Conservation (phyloP, 495 filamentous ascomycete genomes). For the Parmelia sp. region DNA sequence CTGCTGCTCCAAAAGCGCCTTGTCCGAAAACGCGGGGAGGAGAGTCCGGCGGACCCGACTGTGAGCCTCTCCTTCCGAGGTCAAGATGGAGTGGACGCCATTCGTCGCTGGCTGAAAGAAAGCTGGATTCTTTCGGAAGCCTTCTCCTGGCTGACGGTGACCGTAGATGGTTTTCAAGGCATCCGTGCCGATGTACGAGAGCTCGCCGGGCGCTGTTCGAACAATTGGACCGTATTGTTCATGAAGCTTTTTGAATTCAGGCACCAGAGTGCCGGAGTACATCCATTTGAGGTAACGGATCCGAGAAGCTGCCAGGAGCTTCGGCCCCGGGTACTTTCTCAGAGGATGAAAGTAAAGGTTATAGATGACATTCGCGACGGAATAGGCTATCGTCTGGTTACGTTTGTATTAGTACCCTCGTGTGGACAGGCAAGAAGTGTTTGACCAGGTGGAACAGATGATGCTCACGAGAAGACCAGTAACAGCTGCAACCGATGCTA, state of each 20-base stretch:
- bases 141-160: constrained; percentile 10
- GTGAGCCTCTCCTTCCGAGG: constrained; percentile 14
- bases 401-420: background rate
- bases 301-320: constrained; percentile 6
- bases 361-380: constrained; percentile 17
- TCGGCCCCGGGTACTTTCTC: constrained; percentile 27
- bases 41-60: constrained; percentile 39
- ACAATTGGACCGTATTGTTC: constrained; percentile 43
- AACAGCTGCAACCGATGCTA: background rate
- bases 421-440: background rate
- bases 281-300: constrained; percentile 15
- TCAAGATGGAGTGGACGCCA: constrained; percentile 13
- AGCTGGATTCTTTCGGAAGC: constrained; percentile 15
- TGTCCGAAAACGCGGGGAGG: constrained; percentile 45
- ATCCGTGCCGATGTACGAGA: constrained; percentile 17
- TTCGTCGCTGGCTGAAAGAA: constrained; percentile 17
- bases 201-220: constrained; percentile 48
- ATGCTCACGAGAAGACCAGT: constrained; percentile 8
- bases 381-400: background rate
- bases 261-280: constrained; percentile 11
- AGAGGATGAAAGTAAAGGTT: constrained; percentile 34
- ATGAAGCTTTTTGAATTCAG: constrained; percentile 23
- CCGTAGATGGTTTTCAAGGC: constrained; percentile 23
- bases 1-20: constrained; percentile 45
- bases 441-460: background rate